Base-by-base conservation (phyloP, 169 alveolate genomes). In the Cryptosporidium bovis region DNA sequence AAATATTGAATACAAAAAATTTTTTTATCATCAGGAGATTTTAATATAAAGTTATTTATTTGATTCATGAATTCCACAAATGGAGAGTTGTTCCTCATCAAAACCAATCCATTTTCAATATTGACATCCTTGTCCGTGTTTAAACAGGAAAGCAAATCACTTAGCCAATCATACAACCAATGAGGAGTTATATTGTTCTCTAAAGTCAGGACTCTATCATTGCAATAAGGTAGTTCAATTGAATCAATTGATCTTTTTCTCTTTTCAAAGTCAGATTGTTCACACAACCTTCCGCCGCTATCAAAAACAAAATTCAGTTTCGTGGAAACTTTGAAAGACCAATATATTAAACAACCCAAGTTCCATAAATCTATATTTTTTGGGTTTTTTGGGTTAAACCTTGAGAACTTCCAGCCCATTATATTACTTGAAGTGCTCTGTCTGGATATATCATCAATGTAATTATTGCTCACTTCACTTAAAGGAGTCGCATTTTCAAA, bases 41-140 rank as follows among this genome's bases (percentile, higher is more conserved):
- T 77, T 13, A 77, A 62, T 62, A 60, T 56, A 62, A 77, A 77
- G 24, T 77, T 62, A 44, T 36, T 34, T 62, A 77, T 13, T 60
- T 77, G 87, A 60, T 77, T 77, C 69, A 77, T 60, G 18, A 77
- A 62, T 40, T 77, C 87, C 18, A 77, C 87, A 77, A 77, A 60
- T 27, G 87, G 87, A 6, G 87, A 77, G 16, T 56, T 60, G 60
- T 62, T 56, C 16, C 31, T 60, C 27, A 77, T 62, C 50, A 77
- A 77, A 40, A n/a, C 5, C 6, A 77, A 10, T 13, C 87, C 87
- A 77, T n/a, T 62, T 27, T 77, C 71, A n/a, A 77, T 60, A 44
- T 34, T 20, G 2, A 77, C 40, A 44, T 77, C 87, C 27, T 27
- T 77, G 48, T 62, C 40, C 24, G 87, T 77, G 36, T 58, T 60